Evolutionary conservation across 31 red algal genomes (phyloP), one percentile per base, ranked within the genome.

Genomic region (Asparagopsis taxiformis): DNA sequence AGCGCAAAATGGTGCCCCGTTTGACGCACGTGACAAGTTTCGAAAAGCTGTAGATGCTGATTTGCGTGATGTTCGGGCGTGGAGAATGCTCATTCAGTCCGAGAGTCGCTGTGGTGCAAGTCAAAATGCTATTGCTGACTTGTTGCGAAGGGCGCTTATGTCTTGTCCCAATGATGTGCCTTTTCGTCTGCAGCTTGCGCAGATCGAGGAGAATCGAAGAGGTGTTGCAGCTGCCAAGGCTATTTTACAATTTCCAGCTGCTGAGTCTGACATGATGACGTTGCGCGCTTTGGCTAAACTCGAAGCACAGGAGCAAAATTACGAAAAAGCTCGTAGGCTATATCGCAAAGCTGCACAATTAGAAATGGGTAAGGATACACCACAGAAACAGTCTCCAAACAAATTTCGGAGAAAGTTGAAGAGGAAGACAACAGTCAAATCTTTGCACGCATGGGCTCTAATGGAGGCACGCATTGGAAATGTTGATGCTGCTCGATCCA

Each of bases 391-490:
- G 25, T 28, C 22, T 26, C 25, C 46, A 22, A 19, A 60, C 16
- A 60, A 60, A 60, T 15, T 8, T 15, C 8, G 21, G 24, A 25
- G 21, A 25, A 28, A 20, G n/a, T 66, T 66, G 24, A 15, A 31
- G 62, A 59, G 26, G 31, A 39, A 58, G 23, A 59, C 26, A 22
- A 72, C 80, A 29, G 69, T 74, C 57, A 84, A 84, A 48, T 73
- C 71, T 1, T 53, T 75, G 59, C 82, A 76, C 34, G 87, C 87
- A 1, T 91, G 87, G 87, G 76, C 87, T 8, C 49, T 75, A n/a
- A 84, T 91, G 56, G 87, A 91, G 31, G 68, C 59, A 15, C 36
- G 59, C 20, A 26, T 65, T 9, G 87, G 66, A 24, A 41, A 83
- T 51, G 7, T 44, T 0, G 34, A 57, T 21, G 63, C 10, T 17